phyloP scores from a whole-genome alignment of 305 asterid genomes.

The Salvia sclarea region DNA sequence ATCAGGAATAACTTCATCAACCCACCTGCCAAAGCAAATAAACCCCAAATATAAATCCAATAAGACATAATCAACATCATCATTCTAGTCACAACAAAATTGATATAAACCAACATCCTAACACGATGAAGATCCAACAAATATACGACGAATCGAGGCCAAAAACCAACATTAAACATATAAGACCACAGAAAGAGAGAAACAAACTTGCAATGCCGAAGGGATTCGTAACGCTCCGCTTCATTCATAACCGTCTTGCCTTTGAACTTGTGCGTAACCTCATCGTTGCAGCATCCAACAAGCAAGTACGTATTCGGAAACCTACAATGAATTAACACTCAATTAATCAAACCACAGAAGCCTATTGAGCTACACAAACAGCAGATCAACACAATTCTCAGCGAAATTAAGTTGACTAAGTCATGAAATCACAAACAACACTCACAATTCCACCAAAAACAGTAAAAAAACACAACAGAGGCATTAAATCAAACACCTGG shows the following conservation, averaged over 20 bases:
- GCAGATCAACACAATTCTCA: constrained; percentile 22
- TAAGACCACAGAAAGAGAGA: constrained; percentile 22
- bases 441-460: constrained; percentile 7
- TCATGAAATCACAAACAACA: not conserved
- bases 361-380: constrained; percentile 3
- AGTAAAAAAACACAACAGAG: not conserved
- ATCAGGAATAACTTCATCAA: constrained; percentile 96
- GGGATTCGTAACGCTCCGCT: constrained; percentile 85
- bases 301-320: constrained; percentile 79
- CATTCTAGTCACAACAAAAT: not conserved
- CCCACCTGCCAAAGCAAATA: constrained; percentile 73
- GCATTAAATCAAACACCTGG: constrained; percentile 25
- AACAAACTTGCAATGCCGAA: constrained; percentile 93
- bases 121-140: not conserved
- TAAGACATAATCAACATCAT: not conserved
- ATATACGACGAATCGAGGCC: not conserved
- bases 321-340: constrained; percentile 39
- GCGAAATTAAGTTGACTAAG: not conserved
- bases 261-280: constrained; percentile 80
- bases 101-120: not conserved
- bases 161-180: not conserved
- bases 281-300: constrained; percentile 96
- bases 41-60: constrained; percentile 2
- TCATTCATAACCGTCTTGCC: constrained; percentile 96
- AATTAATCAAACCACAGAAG: not conserved